Percentiles rank a stretch among this genome's conserved stretches.
These are phyloP conservation scores for Starmerella roubikii DNA, from an alignment of 805 yeast genomes.

Conservation along the genomic window DNA sequence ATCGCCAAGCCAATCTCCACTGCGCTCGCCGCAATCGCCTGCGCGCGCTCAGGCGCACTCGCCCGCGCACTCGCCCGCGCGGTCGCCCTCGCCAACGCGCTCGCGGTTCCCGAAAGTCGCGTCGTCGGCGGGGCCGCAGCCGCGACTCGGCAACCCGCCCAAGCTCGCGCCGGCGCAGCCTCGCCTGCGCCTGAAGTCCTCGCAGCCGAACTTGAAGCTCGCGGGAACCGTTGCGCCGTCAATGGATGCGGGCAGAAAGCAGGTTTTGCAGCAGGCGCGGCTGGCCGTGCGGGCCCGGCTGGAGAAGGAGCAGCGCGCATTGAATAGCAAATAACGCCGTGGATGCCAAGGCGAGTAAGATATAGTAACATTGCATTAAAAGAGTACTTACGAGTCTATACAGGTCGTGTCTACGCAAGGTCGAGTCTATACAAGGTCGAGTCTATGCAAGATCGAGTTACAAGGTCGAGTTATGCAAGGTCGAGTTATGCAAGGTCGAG, in stretches of 20 bases:
- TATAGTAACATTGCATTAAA: no score
- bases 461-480: no score
- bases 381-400: no score
- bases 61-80: conserved; percentile 2
- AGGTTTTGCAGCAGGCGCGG: conserved; percentile 21
- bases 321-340: neutral
- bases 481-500: no score
- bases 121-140: neutral
- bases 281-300: conserved; percentile 20
- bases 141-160: conserved; percentile 6
- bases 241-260: conserved; percentile 17
- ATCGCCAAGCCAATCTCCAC: conserved; percentile 8
- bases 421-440: no score
- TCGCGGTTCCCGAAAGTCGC: conserved; percentile 10
- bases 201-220: conserved; percentile 9
- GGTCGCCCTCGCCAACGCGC: conserved; percentile 7
- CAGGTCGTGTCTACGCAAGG: no score
- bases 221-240: conserved; percentile 10
- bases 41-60: neutral
- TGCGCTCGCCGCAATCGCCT: conserved; percentile 2
- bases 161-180: conserved; percentile 6
- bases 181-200: conserved; percentile 7
- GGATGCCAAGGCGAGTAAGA: no score
- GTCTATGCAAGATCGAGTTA: no score
- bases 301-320: conserved; percentile 15